A percentile compares a stretch with the other conserved stretches of the same genome.
Conservation (phyloP, 345 rosid species). For the Luvunga scandens region DNA sequence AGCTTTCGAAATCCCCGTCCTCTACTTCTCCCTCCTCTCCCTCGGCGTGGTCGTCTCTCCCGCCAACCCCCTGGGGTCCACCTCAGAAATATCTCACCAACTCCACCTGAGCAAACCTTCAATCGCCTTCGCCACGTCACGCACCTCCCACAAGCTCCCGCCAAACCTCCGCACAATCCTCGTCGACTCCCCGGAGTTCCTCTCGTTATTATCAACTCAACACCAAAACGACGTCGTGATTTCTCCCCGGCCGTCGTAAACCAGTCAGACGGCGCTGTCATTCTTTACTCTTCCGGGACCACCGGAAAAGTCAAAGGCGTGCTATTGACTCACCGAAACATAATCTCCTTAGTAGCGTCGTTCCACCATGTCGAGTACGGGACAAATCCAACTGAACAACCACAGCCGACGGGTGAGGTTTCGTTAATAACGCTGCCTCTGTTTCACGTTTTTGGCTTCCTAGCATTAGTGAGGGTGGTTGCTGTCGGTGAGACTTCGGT, state of each 20-base stretch:
- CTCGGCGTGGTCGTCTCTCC: constrained; percentile 74
- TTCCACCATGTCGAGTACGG: neutral
- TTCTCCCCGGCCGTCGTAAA: neutral
- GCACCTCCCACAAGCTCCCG: constrained; percentile 42
- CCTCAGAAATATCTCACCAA: constrained; percentile 56
- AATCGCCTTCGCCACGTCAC: constrained; percentile 73
- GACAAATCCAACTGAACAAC: no score
- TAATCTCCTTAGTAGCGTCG: constrained; percentile 53
- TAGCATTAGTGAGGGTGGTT: constrained; percentile 39
- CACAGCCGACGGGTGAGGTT: constrained; percentile 14
- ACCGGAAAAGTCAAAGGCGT: constrained; percentile 79
- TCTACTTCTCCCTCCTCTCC: constrained; percentile 71
- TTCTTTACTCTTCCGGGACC: constrained; percentile 82
- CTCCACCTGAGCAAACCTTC: constrained; percentile 51
- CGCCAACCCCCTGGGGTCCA: constrained; percentile 63
- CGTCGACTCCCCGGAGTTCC: constrained; percentile 76
- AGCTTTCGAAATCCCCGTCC: constrained; percentile 56
- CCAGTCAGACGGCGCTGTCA: constrained; percentile 67
- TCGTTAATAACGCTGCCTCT: constrained; percentile 38
- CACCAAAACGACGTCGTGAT: neutral
- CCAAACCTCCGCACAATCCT: constrained; percentile 43
- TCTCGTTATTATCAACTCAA: constrained; percentile 34
- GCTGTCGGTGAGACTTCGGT: constrained; percentile 40
- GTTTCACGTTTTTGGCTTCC: constrained; percentile 52
- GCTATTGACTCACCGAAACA: constrained; percentile 59